Evolutionary conservation across 805 yeast species (phyloP), one percentile per base, ranked within the genome.

Genomic region (Kregervanrija pseudodelftensis): DNA sequence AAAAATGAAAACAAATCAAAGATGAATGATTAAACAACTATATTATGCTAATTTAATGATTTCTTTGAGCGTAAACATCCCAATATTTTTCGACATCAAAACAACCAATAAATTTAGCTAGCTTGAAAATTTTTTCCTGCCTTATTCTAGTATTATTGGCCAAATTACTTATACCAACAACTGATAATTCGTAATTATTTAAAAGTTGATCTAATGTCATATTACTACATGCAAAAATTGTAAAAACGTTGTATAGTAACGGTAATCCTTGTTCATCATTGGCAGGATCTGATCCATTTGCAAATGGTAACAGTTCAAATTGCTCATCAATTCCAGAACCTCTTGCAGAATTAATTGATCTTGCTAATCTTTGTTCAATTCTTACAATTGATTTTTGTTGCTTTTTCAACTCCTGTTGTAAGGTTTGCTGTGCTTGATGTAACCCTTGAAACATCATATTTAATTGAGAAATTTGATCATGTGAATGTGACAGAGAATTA

Each of bases 91-190:
- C 63, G n/a, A 63, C 60, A n/a, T 50, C 49, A 9, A 32, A 15
- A 37, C 65, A 61, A 1, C 67, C 67, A 31, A 63, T 54, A 43
- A 56, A 60, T 30, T 48, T 52, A 2, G 60, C 64, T 17, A 63
- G 48, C 38, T 53, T 46, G 36, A 60, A 41, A n/a, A 60, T 43
- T 22, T 56, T 56, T 2, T 53, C 57, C 33, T 49, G 54, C 31
- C 58, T 46, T 28, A 44, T 39, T 12, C 43, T 31, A 8, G 41
- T 41, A 11, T 42, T 15, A 35, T 15, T 15, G 12, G 3, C 13
- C 15, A 11, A 8, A 11, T 11, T 36, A 13, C 12, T n/a, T 11
- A 2, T n/a, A 12, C 8, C 28, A 34, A 11, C 14, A 11, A n/a
- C 35, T 30, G 30, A 12, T 16, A 58, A 40, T 15, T 51, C 57